Conservation (phyloP, 2,329 filamentous ascomycete species). For the Dryadomyces quercivorus region DNA sequence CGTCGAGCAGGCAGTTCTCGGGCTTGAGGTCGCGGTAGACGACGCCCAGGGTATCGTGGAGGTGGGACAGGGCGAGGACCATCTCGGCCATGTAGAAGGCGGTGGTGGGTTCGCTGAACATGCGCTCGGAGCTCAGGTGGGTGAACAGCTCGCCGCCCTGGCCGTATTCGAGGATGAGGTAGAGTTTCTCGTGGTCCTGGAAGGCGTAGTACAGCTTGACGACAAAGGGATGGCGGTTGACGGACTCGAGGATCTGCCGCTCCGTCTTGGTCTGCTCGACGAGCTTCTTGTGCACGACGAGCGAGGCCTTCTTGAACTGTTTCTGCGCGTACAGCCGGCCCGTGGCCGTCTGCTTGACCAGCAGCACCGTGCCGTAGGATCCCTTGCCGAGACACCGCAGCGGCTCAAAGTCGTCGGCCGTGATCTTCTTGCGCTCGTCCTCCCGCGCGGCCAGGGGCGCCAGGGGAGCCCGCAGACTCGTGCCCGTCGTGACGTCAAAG, state of each 20-base stretch:
- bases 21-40: conserved; percentile 96
- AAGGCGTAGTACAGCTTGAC: conserved; percentile 98
- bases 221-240: conserved; percentile 94
- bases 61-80: conserved; percentile 82
- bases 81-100: conserved; percentile 99
- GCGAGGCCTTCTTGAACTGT: conserved; percentile 92
- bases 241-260: conserved; percentile 84
- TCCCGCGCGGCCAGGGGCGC: no score
- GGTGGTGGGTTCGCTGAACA: conserved; percentile 82
- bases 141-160: conserved; percentile 94
- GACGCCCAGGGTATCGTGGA: conserved; percentile 84
- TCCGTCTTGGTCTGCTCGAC: conserved; percentile 97
- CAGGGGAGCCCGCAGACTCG: neutral
- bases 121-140: conserved; percentile 85
- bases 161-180: conserved; percentile 93
- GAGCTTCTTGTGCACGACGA: conserved; percentile 90
- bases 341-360: conserved; percentile 81
- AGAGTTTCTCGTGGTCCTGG: conserved; percentile 94
- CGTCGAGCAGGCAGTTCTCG: conserved; percentile 89
- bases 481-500: neutral
- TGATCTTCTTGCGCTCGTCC: conserved; percentile 61
- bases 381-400: conserved; percentile 91
- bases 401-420: conserved; percentile 77
- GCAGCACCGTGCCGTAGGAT: conserved; percentile 84
- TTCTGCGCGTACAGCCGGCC: conserved; percentile 94